phyloP scores from a whole-genome alignment of 2,329 filamentous ascomycete species.

The Penicillium sp. region DNA sequence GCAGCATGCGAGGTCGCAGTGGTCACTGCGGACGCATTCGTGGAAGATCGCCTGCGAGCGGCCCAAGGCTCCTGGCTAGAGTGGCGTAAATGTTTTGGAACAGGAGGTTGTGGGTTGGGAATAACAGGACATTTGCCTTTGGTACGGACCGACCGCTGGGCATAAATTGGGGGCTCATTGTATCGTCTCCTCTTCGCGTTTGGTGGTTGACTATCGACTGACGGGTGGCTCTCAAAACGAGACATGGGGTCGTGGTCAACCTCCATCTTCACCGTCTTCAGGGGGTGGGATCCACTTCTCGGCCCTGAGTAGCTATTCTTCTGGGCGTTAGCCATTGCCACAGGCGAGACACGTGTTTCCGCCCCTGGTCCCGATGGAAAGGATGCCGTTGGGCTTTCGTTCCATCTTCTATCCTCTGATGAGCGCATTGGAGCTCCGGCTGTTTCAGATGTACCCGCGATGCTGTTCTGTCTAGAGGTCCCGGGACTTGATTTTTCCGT shows the following conservation, averaged over 20 bases:
- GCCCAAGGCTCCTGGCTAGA: slow-evolving; percentile 21
- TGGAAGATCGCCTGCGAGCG: slow-evolving; percentile 21
- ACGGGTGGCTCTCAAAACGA: slow-evolving; percentile 29
- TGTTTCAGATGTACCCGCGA: slow-evolving; percentile 26
- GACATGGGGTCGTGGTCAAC: slow-evolving; percentile 17
- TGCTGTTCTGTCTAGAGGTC: slow-evolving; percentile 48
- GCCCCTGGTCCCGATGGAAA: slow-evolving; percentile 15
- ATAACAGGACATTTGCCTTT: slow-evolving; percentile 44
- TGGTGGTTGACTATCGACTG: slow-evolving; percentile 37
- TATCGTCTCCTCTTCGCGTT: slow-evolving; percentile 52
- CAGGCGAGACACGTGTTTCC: slow-evolving; percentile 13
- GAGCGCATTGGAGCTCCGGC: slow-evolving; percentile 22
- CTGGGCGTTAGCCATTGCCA: slow-evolving; percentile 17
- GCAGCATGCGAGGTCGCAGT: slow-evolving; percentile 11
- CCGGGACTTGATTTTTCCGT: slow-evolving; percentile 78
- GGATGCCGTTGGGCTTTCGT: slow-evolving; percentile 26
- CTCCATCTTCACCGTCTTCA: slow-evolving; percentile 31
- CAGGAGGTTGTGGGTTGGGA: slow-evolving; percentile 33
- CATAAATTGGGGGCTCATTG: slow-evolving; percentile 54
- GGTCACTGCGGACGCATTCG: slow-evolving; percentile 13
- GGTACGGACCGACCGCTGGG: slow-evolving; percentile 43
- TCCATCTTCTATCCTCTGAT: slow-evolving; percentile 29
- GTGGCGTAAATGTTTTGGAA: slow-evolving; percentile 33
- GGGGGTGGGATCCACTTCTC: slow-evolving; percentile 15
- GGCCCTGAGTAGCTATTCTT: slow-evolving; percentile 29